Evolutionary conservation across 257 asterid species (phyloP), one percentile per base, ranked within the genome.

Genomic region (Solanum pennellii): DNA sequence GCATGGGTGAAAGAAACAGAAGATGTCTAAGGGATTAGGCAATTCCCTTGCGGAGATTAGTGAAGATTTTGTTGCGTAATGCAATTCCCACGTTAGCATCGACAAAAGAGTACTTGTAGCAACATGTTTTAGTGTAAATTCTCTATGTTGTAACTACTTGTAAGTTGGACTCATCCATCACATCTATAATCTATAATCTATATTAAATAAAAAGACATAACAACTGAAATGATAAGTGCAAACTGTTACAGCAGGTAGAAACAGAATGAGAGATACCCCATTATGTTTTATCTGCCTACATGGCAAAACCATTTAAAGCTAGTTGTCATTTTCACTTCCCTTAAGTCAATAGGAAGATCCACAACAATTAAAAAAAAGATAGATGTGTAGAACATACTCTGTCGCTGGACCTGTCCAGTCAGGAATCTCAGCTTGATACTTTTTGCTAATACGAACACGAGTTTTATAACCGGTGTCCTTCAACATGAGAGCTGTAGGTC

Each of bases 381-480:
- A 44, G 39, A 59, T 76, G 76, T 69, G 88, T 52, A 89, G 86
- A 92, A 93, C 98, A 69, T 95, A 97, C 99, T 90, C 90, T 75
- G 92, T 49, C 47, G 85, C 59, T 72, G 98, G 96, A 87, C 94
- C 94, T 83, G 89, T 31, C 97, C 98, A 94, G 87, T 90, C 93
- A 73, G 98, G 98, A 88, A 97, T 93, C 45, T 91, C 92, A 52
- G 93, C 98, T 94, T 95, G 99, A 92, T 88, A 95, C 79, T 91
- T 92, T 87, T 86, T 87, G 2, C 98, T 98, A 77, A 97, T 90
- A 68, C 98, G 95, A 79, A 89, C 98, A 47, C 86, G 89, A 86
- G 98, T 91, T 91, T 89, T 91, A 87, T 92, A 92, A 88, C 89
- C 92, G 15, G 86, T 90, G 89, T 92, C 95, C 83, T 87, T 90